These are phyloP conservation scores for Colletotrichum godetiae DNA, from an alignment of 2,329 filamentous ascomycete species.

Conservation along the genomic window DNA sequence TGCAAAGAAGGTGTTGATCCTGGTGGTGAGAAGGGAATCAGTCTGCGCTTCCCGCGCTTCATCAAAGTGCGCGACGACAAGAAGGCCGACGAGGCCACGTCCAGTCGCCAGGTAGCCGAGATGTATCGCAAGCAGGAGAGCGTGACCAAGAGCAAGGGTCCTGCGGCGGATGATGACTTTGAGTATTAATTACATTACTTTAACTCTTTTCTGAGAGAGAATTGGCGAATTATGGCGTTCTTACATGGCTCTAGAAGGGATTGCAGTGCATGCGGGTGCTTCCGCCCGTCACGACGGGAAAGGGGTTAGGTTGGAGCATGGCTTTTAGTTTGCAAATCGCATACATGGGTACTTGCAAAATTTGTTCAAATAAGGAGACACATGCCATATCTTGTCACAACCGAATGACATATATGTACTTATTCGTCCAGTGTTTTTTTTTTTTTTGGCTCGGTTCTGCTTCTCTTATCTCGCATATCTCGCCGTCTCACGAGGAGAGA, in stretches of 20 bases:
- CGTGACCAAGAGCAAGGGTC: conserved; percentile 86
- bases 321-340: neutral
- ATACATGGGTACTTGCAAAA: neutral
- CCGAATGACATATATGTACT: neutral
- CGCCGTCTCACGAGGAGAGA: neutral
- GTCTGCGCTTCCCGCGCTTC: conserved; percentile 90
- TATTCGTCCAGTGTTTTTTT: neutral
- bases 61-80: conserved; percentile 95
- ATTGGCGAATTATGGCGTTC: conserved; percentile 9
- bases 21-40: conserved; percentile 81
- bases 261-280: neutral
- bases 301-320: neutral
- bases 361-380: neutral
- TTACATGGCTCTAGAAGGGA: neutral
- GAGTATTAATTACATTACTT: conserved; percentile 76
- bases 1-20: conserved; percentile 82
- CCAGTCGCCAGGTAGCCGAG: conserved; percentile 86
- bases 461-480: neutral
- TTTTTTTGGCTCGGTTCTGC: neutral
- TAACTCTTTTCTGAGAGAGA: neutral
- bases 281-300: neutral
- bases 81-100: conserved; percentile 91
- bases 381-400: neutral
- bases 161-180: conserved; percentile 94
- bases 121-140: conserved; percentile 98